Base-by-base conservation (phyloP, 2,329 filamentous ascomycete genomes). In the Stachybotrys chlorohalonatus region DNA sequence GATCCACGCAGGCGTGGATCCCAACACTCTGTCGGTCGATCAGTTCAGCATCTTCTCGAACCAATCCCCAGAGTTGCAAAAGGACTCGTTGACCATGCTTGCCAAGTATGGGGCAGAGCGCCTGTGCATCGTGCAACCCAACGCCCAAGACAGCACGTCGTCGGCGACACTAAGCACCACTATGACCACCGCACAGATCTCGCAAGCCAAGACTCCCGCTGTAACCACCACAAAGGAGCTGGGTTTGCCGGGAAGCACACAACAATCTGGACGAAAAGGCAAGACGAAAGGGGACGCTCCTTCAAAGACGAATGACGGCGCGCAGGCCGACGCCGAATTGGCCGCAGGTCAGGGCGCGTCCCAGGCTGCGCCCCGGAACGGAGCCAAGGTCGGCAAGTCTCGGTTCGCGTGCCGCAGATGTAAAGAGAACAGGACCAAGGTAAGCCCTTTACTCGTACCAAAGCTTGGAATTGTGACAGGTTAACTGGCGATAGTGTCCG, bases 41-140 rank as follows among this genome's bases (percentile, higher is more conserved):
- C 81, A 84, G 60, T 81, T 84, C 57, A 76, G 70, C 59, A 84
- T 83, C 15, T 82, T 84, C 59, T 72, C 80, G 8, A 84, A 84
- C 54, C 81, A 84, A 64, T 75, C 80, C 1, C 79, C 80, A 0
- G 72, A 76, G 3, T 65, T 83, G 6, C 81, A 84, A 58, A 68
- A 70, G 53, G 73, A 79, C 53, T 84, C 81, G 1, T 66, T 84
- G 13, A 73, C 70, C 1, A 80, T 84, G 79, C 70, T 84, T 11
- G 72, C 75, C 1, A 76, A 74, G 60, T 83, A 83, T 54, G 81
- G 81, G 17, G 80, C 81, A 7, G 79, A 83, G 62, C 70, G 76
- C 13, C 66, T 84, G 30, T 73, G 78, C 11, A 83, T 84, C 51
- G 77, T 84, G 6, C 80, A 82, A 53, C 79, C 80, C 3, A 68